Conservation (phyloP, 2,329 filamentous ascomycete genomes). For the Pseudocercospora fuligena region DNA sequence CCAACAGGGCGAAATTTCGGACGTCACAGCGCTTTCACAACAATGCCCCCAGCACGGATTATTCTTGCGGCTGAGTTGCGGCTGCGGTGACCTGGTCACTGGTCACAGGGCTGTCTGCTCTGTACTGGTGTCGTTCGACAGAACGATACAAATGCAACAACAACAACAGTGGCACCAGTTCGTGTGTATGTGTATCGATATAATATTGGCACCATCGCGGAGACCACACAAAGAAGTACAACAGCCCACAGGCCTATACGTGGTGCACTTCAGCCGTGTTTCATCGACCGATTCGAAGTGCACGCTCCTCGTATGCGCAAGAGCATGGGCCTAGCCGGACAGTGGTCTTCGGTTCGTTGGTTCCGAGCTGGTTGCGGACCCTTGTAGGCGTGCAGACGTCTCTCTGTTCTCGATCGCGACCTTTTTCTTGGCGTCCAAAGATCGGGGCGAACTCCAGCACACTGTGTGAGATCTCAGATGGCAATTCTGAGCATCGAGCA, state of each 20-base stretch:
- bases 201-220: background rate
- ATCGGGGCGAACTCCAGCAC: background rate
- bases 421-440: conserved; percentile 1
- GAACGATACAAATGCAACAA: background rate
- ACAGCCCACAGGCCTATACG: background rate
- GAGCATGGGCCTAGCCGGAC: background rate
- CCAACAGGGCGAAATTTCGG: background rate
- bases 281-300: background rate
- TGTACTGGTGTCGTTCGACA: background rate
- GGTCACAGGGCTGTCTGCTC: background rate
- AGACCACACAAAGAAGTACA: background rate
- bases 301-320: background rate
- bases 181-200: background rate
- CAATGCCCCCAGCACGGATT: background rate
- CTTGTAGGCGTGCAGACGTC: background rate
- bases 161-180: background rate
- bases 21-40: background rate
- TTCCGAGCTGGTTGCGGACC: background rate
- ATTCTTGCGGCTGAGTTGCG: background rate
- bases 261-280: background rate
- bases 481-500: conserved; percentile 4
- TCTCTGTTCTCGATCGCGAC: conserved; percentile 1
- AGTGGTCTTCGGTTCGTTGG: background rate
- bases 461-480: conserved; percentile 1
- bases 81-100: background rate